Evolutionary conservation across 2,329 filamentous ascomycete species (phyloP).

Genomic region (Alternaria dauci): DNA sequence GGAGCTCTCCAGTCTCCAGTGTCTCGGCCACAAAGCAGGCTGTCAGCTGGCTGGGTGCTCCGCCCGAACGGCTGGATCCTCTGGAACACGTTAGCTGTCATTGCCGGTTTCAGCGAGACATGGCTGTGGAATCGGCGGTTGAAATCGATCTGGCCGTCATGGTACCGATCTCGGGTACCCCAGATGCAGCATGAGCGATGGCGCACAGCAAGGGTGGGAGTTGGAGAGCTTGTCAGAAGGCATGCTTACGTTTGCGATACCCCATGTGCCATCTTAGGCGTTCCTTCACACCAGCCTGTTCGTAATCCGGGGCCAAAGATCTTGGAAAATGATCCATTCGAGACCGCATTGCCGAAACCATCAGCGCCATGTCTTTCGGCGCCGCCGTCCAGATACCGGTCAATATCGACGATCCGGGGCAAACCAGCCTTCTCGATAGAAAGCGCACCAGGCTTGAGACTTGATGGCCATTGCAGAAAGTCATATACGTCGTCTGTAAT

Average conservation of each 20-base stretch:
- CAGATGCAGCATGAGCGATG: not conserved
- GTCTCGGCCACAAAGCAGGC: constrained; percentile 66
- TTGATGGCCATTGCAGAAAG: constrained; percentile 78
- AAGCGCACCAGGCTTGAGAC: constrained; percentile 33
- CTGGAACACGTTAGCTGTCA: constrained; percentile 49
- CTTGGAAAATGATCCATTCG: constrained; percentile 92
- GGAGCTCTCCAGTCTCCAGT: constrained; percentile 60
- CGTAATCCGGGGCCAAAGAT: constrained; percentile 81
- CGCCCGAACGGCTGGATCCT: constrained; percentile 66
- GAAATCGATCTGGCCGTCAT: not conserved
- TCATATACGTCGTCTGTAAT: constrained; percentile 95
- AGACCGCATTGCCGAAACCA: constrained; percentile 80
- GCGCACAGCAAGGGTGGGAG: not conserved
- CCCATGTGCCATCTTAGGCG: constrained; percentile 66
- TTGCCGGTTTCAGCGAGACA: constrained; percentile 13
- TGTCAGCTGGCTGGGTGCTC: constrained; percentile 66
- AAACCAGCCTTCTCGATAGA: constrained; percentile 57
- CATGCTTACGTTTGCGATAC: constrained; percentile 65
- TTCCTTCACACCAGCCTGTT: constrained; percentile 88
- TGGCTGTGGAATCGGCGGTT: constrained; percentile 5
- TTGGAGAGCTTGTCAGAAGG: not conserved
- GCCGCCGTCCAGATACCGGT: constrained; percentile 70
- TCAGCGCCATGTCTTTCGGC: constrained; percentile 57
- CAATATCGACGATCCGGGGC: constrained; percentile 81
- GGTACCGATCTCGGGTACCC: not conserved